A percentile compares a stretch with the other conserved stretches of the same genome.
These are phyloP conservation scores for Termitomyces sp. DNA, from an alignment of 768 basidiomycete genomes.

Conservation along the genomic window DNA sequence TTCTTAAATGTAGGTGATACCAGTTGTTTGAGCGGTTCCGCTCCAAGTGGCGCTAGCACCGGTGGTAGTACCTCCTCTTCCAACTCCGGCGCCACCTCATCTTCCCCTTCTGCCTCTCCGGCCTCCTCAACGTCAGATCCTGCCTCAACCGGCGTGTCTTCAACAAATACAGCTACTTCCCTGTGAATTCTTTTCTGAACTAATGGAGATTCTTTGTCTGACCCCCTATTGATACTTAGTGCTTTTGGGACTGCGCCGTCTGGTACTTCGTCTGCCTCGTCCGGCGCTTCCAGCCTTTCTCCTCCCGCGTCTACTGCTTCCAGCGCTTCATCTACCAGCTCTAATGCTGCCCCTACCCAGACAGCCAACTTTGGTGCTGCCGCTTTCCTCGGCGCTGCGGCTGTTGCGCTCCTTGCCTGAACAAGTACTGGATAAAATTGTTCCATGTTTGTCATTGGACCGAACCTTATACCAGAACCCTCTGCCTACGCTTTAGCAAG, in stretches of 20 bases:
- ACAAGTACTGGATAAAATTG: constrained; percentile 2
- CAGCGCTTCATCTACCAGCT: constrained; percentile 12
- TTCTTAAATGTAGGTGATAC: constrained; percentile 23
- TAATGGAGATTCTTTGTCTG: neutral
- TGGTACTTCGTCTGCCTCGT: neutral
- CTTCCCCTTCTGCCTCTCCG: constrained; percentile 9
- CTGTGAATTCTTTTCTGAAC: neutral
- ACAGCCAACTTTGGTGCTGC: constrained; percentile 32
- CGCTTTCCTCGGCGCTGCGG: constrained; percentile 33
- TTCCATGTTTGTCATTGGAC: constrained; percentile 1
- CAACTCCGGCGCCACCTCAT: constrained; percentile 4
- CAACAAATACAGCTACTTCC: neutral
- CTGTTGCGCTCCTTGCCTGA: constrained; percentile 40
- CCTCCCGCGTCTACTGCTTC: constrained; percentile 4
- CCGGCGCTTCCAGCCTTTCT: neutral
- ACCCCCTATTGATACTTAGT: neutral
- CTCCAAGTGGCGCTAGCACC: constrained; percentile 1
- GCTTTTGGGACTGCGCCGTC: neutral
- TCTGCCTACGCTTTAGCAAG: neutral
- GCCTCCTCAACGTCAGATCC: constrained; percentile 6
- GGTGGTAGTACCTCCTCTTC: constrained; percentile 14
- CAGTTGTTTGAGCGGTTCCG: constrained; percentile 29
- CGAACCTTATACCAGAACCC: constrained; percentile 11
- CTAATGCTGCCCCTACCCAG: constrained; percentile 26
- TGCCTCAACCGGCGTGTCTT: constrained; percentile 5